Evolutionary conservation across 495 filamentous ascomycete genomes (phyloP).

Genomic region (Hypoxylon rickii): DNA sequence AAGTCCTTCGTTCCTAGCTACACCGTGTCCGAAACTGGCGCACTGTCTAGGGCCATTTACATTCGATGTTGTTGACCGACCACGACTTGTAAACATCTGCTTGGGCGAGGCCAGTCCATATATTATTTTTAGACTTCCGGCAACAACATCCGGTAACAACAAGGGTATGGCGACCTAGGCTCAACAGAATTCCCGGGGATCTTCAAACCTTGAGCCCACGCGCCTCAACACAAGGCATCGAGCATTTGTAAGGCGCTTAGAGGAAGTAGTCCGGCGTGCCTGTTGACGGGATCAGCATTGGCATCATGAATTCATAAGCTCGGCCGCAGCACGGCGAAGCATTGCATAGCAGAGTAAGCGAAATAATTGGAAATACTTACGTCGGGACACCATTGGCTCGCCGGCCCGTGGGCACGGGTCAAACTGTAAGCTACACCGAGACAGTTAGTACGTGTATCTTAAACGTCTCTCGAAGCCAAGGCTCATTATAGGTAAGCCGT

Average conservation of each 20-base stretch:
- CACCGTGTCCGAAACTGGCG: slow-evolving; percentile 6
- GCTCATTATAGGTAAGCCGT: not conserved
- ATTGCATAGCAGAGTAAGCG: not conserved
- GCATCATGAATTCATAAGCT: slow-evolving; percentile 15
- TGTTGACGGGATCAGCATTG: slow-evolving; percentile 36
- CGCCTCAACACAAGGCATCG: slow-evolving; percentile 19
- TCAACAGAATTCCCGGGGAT: slow-evolving; percentile 23
- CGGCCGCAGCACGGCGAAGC: not conserved
- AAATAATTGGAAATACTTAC: slow-evolving; percentile 49
- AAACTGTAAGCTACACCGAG: slow-evolving; percentile 85
- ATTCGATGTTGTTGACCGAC: slow-evolving; percentile 8
- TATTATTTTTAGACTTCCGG: slow-evolving; percentile 21
- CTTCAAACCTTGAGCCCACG: slow-evolving; percentile 27
- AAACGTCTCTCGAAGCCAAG: not conserved
- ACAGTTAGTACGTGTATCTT: slow-evolving; percentile 24
- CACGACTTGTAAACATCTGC: slow-evolving; percentile 6
- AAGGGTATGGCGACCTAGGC: slow-evolving; percentile 25
- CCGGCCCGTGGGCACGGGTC: slow-evolving; percentile 96
- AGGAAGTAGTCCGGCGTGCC: slow-evolving; percentile 98
- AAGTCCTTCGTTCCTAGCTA: not conserved
- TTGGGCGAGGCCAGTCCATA: slow-evolving; percentile 5
- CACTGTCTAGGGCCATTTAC: slow-evolving; percentile 4
- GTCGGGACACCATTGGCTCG: slow-evolving; percentile 97
- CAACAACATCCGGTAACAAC: slow-evolving; percentile 10
- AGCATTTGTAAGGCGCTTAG: slow-evolving; percentile 50